Base-by-base conservation (phyloP, 257 asterid genomes). In the Jacaranda copaia region DNA sequence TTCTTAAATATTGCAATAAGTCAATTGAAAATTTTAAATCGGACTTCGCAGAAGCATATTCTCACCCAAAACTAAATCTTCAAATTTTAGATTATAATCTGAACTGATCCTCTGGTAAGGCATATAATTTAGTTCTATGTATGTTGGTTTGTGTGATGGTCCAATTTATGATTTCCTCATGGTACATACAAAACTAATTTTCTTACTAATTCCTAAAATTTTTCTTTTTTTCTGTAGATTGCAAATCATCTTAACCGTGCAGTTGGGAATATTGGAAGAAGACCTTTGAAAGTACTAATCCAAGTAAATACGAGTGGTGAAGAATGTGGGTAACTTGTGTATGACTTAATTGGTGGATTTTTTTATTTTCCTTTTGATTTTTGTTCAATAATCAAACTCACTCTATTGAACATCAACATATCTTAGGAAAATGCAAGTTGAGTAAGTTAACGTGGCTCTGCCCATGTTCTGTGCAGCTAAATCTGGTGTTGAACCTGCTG, bases 301-400 rank as follows among this genome's bases (percentile, higher is more conserved):
- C 99, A 95, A 91, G 99, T 95, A 55, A 95, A 95, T 72, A 95
- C 99, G 5, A 95, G 99, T 72, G 98, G 99, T 70, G 99, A 95
- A 92, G 97, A 84, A 91, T 88, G 99, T 94, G 85, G 81, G 98
- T 91, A 89, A 79, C 86, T 78, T 81, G 79, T 67, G 74, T 79
- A 73, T 75, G 72, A 70, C 74, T 82, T 49, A 66, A 55, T 72
- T 81, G 14, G 67, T 74, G n/a, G 73, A 38, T 11, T 52, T 60
- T 73, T 67, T 56, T 25, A 9, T 7, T 51, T 45, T 38, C 48
- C 43, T 68, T 78, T 8, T 12, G 7, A 14, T 46, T 48, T 57
- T 42, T 5, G 42, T 18, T 19, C 0, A 3, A 63, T 19, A 72
- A 38, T 38, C 32, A 35, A 49, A 40, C 38, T 45, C 72, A 43